Conservation (phyloP, 768 basidiomycete species). For the Coprinopsis cinerea region DNA sequence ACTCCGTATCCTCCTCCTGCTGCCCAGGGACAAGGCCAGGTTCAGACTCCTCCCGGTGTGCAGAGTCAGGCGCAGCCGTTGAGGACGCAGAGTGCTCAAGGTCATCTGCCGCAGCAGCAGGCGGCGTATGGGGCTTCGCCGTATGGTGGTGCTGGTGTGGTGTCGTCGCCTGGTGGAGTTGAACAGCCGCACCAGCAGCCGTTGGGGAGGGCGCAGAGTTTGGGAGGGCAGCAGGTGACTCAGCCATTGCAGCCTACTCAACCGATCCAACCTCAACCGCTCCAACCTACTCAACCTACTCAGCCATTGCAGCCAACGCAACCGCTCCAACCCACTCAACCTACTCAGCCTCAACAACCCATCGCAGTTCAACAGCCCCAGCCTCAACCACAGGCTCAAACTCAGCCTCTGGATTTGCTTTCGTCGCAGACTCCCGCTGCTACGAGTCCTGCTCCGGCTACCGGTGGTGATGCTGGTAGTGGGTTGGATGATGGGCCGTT, state of each 20-base stretch:
- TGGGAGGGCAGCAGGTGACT: too few relatives aligned
- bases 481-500: too few relatives aligned
- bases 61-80: constrained; percentile 5
- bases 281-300: constrained; percentile 13
- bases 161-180: too few relatives aligned
- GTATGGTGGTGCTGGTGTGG: too few relatives aligned
- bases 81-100: too few relatives aligned
- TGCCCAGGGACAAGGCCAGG: neutral
- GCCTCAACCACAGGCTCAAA: constrained; percentile 3
- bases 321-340: constrained; percentile 15
- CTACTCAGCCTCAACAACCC: constrained; percentile 17
- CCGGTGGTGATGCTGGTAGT: neutral
- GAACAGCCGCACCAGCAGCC: constrained; percentile 13
- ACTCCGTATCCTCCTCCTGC: neutral
- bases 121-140: too few relatives aligned
- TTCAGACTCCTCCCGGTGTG: too few relatives aligned
- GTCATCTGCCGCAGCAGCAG: neutral
- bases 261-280: constrained; percentile 17
- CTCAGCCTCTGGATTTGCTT: neutral
- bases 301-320: constrained; percentile 17
- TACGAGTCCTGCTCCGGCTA: neutral
- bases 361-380: constrained; percentile 17
- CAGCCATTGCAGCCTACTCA: constrained; percentile 14
- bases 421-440: neutral
- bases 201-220: too few relatives aligned